Conservation (phyloP, 129 eudicot genomes). For the Arctium minus region DNA sequence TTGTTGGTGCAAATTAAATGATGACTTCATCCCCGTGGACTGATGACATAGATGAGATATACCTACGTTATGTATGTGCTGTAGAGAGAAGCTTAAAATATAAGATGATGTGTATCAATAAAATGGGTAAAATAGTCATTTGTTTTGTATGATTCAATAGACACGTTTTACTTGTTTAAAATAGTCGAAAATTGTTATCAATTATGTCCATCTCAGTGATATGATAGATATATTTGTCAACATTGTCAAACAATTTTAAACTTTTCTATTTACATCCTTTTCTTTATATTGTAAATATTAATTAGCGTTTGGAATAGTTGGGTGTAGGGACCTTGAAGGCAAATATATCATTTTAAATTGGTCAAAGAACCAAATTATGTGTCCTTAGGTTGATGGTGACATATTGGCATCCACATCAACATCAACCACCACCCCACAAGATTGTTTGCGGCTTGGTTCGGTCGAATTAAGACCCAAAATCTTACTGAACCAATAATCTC, state of each 20-base stretch:
- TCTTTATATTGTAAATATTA: too few relatives aligned
- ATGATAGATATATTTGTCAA: too few relatives aligned
- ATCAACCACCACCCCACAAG: neutral
- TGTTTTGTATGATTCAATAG: neutral
- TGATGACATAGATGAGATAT: neutral
- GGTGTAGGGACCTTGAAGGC: neutral
- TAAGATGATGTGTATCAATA: neutral
- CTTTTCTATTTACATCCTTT: neutral
- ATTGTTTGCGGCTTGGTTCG: neutral
- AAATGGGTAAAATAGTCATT: neutral
- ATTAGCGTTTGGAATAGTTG: neutral
- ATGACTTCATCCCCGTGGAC: neutral
- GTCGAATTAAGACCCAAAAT: neutral
- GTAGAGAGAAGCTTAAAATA: neutral
- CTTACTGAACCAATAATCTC: too few relatives aligned
- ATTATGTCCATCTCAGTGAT: neutral
- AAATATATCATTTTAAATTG: neutral
- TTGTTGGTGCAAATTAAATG: neutral
- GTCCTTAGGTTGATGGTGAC: neutral
- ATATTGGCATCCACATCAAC: neutral
- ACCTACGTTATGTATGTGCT: neutral
- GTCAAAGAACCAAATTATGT: neutral
- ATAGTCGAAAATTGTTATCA: neutral
- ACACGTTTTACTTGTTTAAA: neutral
- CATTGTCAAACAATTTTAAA: neutral